Base-by-base conservation (phyloP, 2,329 filamentous ascomycete genomes). In the Aureobasidium sp. region DNA sequence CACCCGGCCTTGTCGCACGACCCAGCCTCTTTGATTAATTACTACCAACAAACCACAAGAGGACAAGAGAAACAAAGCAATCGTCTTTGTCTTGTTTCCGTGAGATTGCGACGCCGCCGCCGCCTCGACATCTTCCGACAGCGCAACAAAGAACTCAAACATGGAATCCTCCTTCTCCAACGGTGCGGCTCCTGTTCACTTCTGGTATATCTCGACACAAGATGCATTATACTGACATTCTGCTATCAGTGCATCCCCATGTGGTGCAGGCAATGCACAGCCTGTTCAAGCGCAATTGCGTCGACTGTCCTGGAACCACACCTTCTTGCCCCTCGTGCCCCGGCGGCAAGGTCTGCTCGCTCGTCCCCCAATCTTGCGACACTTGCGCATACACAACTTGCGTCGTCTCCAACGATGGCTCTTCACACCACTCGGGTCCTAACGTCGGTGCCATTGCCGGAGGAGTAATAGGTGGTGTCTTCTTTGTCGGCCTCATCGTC, bases 381-480 rank as follows among this genome's bases (percentile, higher is more conserved):
- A 67, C 72, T 44, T 90, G 87, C 72, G 79, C 85, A 5, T 76
- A 75, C 34, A 83, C 82, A 34, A 74, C 75, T 27, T 90, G 87
- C 69, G 75, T 83, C 12, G 71, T 74, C 76, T 29, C 71, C 70
- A 49, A 70, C 74, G 51, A 70, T 74, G 5, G 73, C 74, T 11
- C 72, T 70, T n/a, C 70, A 72, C 15, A 66, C 68, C 22, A 66
- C 72, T 65, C 70, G 41, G 81, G 83, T 8, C 83, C 88, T 8
- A 92, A 90, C 62, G 77, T 87, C 1, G 92, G 92, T 45, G 90
- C 90, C 37, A 97, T 99, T 66, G 93, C 89, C 1, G 94, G 94
- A 66, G 93, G 93, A 66, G 91, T 97, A 11, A 79, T 97, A 47
- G 94, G 91, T 66, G 94, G 91, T 67, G 74, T 97, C 15, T 81